Percentiles rank a stretch among this genome's conserved stretches.
phyloP scores from a whole-genome alignment of 116 monocot genomes.

The Trichopus zeylanicus region DNA sequence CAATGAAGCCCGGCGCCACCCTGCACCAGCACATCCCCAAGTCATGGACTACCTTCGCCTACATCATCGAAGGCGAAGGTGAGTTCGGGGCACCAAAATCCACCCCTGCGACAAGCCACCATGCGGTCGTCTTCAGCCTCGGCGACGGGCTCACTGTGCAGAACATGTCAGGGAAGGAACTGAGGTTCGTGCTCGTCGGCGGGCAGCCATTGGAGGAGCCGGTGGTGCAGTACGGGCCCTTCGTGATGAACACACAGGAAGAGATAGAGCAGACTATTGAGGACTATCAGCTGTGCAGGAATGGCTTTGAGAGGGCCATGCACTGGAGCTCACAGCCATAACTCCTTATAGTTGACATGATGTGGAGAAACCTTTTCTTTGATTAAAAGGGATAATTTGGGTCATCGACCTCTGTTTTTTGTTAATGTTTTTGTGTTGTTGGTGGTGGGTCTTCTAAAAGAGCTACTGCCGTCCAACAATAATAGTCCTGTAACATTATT shows the following conservation, averaged over 20 bases:
- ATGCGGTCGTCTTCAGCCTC: slow-evolving; percentile 27
- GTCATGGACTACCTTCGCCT: slow-evolving; percentile 52
- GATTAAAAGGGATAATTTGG: no score
- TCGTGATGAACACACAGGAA: slow-evolving; percentile 69
- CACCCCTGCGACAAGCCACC: slow-evolving; percentile 17
- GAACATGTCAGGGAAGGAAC: slow-evolving; percentile 21
- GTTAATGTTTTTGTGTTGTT: no score
- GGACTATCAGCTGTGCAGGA: slow-evolving; percentile 34
- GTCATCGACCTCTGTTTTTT: no score
- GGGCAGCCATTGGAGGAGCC: slow-evolving; percentile 59
- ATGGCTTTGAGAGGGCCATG: slow-evolving; percentile 73
- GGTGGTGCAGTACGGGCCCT: slow-evolving; percentile 60
- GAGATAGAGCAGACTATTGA: slow-evolving; percentile 59
- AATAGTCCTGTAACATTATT: no score
- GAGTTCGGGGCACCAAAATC: slow-evolving; percentile 24
- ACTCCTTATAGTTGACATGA: no score
- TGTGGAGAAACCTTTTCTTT: no score
- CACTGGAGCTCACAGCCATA: slow-evolving; percentile 52
- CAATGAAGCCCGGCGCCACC: slow-evolving; percentile 33
- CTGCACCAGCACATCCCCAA: slow-evolving; percentile 29
- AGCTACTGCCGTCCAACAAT: no score
- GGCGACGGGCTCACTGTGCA: slow-evolving; percentile 43
- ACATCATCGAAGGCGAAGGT: slow-evolving; percentile 61
- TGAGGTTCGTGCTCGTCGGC: slow-evolving; percentile 50
- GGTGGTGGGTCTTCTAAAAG: no score